Evolutionary conservation across 2,329 filamentous ascomycete species (phyloP).

Genomic region (Cadophora gregata): DNA sequence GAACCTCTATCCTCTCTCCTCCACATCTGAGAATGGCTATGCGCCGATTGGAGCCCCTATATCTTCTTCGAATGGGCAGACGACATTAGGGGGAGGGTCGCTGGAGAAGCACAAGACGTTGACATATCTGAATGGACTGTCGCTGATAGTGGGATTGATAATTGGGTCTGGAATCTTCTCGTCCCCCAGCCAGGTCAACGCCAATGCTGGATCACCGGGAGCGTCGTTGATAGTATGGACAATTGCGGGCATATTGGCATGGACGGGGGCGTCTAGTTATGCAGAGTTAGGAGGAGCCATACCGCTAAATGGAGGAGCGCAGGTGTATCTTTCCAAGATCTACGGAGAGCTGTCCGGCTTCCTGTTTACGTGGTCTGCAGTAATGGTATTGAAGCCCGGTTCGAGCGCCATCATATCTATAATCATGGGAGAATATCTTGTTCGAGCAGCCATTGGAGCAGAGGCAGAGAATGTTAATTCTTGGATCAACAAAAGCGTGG

Average conservation of each 20-base stretch:
- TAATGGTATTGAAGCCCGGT: conserved; percentile 92
- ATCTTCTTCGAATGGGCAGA: conserved; percentile 60
- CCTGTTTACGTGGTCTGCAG: conserved; percentile 94
- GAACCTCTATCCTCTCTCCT: conserved; percentile 89
- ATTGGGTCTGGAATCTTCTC: conserved; percentile 98
- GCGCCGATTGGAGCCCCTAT: conserved; percentile 83
- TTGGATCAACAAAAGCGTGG: conserved; percentile 92
- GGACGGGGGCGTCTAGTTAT: conserved; percentile 95
- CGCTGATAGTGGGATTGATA: conserved; percentile 88
- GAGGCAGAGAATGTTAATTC: conserved; percentile 80
- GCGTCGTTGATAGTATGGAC: conserved; percentile 91
- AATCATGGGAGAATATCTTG: conserved; percentile 98
- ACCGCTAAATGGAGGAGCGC: conserved; percentile 90
- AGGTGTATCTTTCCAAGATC: conserved; percentile 94
- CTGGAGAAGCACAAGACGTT: conserved; percentile 95
- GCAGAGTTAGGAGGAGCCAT: conserved; percentile 96
- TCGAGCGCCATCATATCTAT: conserved; percentile 94
- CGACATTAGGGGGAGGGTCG: conserved; percentile 71
- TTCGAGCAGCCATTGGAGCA: conserved; percentile 84
- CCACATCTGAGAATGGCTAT: conserved; percentile 78
- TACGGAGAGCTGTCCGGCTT: conserved; percentile 94
- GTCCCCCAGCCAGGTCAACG: conserved; percentile 89
- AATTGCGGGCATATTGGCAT: conserved; percentile 88
- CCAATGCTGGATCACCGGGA: conserved; percentile 88
- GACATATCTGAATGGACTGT: conserved; percentile 92